phyloP scores from a whole-genome alignment of 192 early-diverging fungal genomes.

The Phycomyces blakesleeanus region DNA sequence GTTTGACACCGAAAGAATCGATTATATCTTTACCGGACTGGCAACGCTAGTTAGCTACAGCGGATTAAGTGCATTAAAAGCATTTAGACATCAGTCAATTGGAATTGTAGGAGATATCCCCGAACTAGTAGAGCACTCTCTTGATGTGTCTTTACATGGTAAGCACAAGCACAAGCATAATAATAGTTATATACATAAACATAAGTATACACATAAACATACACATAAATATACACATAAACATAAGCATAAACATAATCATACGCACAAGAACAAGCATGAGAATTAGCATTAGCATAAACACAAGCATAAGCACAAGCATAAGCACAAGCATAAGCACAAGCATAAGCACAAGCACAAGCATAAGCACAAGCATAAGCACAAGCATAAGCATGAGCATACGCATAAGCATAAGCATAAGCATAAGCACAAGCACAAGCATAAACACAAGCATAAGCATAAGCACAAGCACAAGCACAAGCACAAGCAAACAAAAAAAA shows the following conservation, averaged over 20 bases:
- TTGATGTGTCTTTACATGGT: slow-evolving; percentile 15
- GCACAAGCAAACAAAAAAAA: slow-evolving; percentile 6
- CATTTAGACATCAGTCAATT: slow-evolving; percentile 17
- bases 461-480: slow-evolving; percentile 1
- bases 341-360: slow-evolving; percentile 6
- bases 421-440: slow-evolving; percentile 6
- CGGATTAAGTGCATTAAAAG: slow-evolving; percentile 41
- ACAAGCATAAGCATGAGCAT: neutral
- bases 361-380: too few species aligned
- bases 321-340: slow-evolving; percentile 1
- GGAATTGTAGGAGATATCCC: neutral
- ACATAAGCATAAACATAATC: too few species aligned
- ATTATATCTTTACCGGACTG: slow-evolving; percentile 61
- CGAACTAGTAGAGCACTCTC: slow-evolving; percentile 1
- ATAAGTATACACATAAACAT: too few species aligned
- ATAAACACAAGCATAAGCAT: too few species aligned
- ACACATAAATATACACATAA: too few species aligned
- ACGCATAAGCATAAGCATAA: slow-evolving; percentile 6
- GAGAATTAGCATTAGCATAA: too few species aligned
- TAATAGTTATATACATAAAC: too few species aligned
- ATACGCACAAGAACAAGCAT: too few species aligned
- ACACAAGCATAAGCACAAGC: slow-evolving; percentile 8
- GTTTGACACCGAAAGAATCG: slow-evolving; percentile 65
- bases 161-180: slow-evolving; percentile 1
- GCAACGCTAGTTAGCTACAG: slow-evolving; percentile 50